Evolutionary conservation across 345 rosid genomes (phyloP).

Genomic region (Schrenkiella parvula): DNA sequence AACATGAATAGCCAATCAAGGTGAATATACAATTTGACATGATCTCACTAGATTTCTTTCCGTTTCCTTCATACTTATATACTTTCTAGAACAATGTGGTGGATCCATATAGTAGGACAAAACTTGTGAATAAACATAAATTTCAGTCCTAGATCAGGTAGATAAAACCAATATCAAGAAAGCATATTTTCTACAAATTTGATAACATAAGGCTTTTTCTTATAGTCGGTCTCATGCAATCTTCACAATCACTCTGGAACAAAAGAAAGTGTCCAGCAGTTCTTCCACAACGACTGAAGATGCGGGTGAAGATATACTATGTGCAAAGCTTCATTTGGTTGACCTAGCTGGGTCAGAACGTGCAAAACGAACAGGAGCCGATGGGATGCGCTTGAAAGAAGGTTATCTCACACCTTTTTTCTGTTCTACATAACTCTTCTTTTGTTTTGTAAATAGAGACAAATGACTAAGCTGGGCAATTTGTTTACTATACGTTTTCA

Average conservation of each 20-base stretch:
- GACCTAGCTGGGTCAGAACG: constrained; percentile 98
- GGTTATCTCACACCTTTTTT: constrained; percentile 37
- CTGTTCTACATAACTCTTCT: background rate
- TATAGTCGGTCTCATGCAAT: constrained; percentile 97
- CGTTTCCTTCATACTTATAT: background rate
- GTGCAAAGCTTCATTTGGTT: constrained; percentile 89
- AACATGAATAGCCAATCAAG: constrained; percentile 99
- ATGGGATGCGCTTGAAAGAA: constrained; percentile 97
- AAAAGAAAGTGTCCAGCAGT: constrained; percentile 57
- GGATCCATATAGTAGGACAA: background rate
- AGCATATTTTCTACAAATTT: background rate
- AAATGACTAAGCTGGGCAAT: background rate
- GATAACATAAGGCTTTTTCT: constrained; percentile 6
- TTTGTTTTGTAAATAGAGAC: constrained; percentile 2
- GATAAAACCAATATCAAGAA: background rate
- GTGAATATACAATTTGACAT: constrained; percentile 26
- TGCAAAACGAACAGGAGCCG: constrained; percentile 94
- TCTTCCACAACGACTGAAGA: constrained; percentile 44
- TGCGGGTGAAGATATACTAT: constrained; percentile 66
- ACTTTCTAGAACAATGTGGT: background rate
- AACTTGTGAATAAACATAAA: background rate
- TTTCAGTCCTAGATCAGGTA: background rate
- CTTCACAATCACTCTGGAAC: constrained; percentile 89
- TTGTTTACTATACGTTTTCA: background rate
- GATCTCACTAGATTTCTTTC: background rate